These are phyloP conservation scores for Diaporthe aspalathi DNA, from an alignment of 2,329 filamentous ascomycete genomes.

Conservation along the genomic window DNA sequence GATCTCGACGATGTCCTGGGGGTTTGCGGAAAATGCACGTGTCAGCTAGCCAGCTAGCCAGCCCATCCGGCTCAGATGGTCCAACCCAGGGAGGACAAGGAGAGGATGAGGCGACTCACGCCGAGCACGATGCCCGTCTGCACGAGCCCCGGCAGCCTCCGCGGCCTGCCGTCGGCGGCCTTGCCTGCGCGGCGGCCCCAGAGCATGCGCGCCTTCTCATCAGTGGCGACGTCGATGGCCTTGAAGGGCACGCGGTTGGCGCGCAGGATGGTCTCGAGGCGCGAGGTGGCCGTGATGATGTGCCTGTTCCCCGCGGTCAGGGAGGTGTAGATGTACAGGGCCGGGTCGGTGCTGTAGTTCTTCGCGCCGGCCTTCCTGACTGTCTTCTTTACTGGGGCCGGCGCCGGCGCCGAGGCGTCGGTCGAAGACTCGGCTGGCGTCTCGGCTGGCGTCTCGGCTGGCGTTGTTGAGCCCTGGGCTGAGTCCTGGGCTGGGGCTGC, in stretches of 20 bases:
- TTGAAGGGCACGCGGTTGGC: conserved; percentile 95
- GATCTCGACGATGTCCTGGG: conserved; percentile 88
- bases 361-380: conserved; percentile 27
- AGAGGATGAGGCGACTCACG: conserved; percentile 65
- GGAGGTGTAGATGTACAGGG: conserved; percentile 95
- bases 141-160: conserved; percentile 89
- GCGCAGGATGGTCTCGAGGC: conserved; percentile 94
- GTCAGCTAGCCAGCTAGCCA: background rate
- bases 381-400: conserved; percentile 31
- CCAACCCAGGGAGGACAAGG: background rate
- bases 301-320: conserved; percentile 95
- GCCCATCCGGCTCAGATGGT: no score
- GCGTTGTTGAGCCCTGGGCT: conserved; percentile 1
- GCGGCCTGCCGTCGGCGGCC: conserved; percentile 67
- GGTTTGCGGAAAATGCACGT: no score
- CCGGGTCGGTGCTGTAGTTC: conserved; percentile 68
- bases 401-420: conserved; percentile 3
- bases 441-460: conserved; percentile 15
- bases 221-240: conserved; percentile 89
- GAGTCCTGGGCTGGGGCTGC: conserved; percentile 11
- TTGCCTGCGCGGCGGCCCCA: conserved; percentile 88
- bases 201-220: conserved; percentile 87
- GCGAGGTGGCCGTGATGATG: conserved; percentile 94
- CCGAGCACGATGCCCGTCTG: conserved; percentile 88
- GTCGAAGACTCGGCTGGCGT: conserved; percentile 2